These are phyloP conservation scores for Peronospora farinosa DNA, from an alignment of 352 stramenopile species.

Conservation along the genomic window DNA sequence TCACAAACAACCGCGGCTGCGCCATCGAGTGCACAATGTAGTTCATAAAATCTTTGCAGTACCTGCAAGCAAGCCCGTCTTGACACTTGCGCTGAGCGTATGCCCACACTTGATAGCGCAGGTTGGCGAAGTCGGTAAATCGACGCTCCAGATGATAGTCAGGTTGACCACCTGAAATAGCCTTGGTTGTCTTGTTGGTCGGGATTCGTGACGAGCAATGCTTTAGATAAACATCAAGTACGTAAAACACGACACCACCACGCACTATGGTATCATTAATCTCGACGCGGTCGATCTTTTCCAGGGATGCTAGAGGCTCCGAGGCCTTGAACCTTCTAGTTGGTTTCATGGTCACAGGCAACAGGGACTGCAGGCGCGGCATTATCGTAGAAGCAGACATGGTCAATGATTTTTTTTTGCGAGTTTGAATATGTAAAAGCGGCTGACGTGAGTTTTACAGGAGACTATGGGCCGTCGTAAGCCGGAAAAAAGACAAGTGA, in stretches of 20 bases:
- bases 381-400: conserved; percentile 26
- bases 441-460: conserved; percentile 15
- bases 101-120: conserved; percentile 44
- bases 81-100: conserved; percentile 40
- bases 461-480: conserved; percentile 5
- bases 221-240: conserved; percentile 54
- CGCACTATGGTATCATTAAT: conserved; percentile 36
- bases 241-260: conserved; percentile 42
- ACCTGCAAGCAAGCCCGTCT: conserved; percentile 29
- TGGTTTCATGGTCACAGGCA: conserved; percentile 22
- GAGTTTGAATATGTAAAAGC: background rate
- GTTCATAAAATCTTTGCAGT: conserved; percentile 45
- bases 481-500: conserved; percentile 33
- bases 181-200: conserved; percentile 37
- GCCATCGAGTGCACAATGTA: conserved; percentile 48
- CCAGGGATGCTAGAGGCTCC: conserved; percentile 27
- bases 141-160: conserved; percentile 48
- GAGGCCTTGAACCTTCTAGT: conserved; percentile 22
- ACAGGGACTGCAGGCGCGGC: conserved; percentile 20
- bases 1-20: conserved; percentile 45
- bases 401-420: conserved; percentile 4
- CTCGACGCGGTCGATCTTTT: conserved; percentile 42
- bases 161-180: conserved; percentile 17
- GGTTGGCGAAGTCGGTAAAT: conserved; percentile 47
- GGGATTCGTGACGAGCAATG: conserved; percentile 52